Evolutionary conservation across 345 rosid genomes (phyloP).

Genomic region (Fremontodendron californicum): DNA sequence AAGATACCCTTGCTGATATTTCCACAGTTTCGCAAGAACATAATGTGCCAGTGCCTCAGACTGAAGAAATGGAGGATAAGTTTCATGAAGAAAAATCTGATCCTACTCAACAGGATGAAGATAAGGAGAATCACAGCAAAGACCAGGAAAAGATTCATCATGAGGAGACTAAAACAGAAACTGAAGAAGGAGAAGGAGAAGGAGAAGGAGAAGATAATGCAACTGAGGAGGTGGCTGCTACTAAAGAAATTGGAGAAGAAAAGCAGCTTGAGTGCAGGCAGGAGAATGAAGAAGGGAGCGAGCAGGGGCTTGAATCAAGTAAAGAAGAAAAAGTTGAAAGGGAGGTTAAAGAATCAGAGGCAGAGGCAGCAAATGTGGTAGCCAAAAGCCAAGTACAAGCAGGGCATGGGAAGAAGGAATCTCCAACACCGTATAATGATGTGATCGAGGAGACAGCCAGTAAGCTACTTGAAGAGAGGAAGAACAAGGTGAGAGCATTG

Average conservation of each 20-base stretch:
- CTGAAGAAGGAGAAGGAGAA: conserved; percentile 10
- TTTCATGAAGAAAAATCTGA: neutral
- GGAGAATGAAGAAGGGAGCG: conserved; percentile 19
- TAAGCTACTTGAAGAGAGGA: conserved; percentile 63
- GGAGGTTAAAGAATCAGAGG: conserved; percentile 3
- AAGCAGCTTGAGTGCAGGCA: conserved; percentile 14
- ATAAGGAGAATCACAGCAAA: neutral
- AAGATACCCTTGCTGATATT: conserved; percentile 1
- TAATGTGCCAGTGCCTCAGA: neutral
- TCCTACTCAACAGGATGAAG: neutral
- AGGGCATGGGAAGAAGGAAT: conserved; percentile 51
- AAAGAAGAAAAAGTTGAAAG: conserved; percentile 23
- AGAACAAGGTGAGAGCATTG: conserved; percentile 80
- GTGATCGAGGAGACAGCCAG: too few relatives aligned
- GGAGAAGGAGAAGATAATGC: neutral
- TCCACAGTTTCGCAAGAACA: conserved; percentile 21
- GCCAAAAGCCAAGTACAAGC: conserved; percentile 25
- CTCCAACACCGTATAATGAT: conserved; percentile 65
- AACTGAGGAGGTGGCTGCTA: neutral
- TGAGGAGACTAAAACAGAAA: conserved; percentile 20
- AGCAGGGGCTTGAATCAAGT: conserved; percentile 14
- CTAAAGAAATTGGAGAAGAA: conserved; percentile 5
- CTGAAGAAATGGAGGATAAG: conserved; percentile 18
- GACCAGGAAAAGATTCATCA: conserved; percentile 18
- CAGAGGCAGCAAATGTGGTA: conserved; percentile 3